A percentile compares a stretch with the other conserved stretches of the same genome.
These are phyloP conservation scores for Pyricularia pennisetigena DNA, from an alignment of 2,329 filamentous ascomycete genomes.

Conservation along the genomic window DNA sequence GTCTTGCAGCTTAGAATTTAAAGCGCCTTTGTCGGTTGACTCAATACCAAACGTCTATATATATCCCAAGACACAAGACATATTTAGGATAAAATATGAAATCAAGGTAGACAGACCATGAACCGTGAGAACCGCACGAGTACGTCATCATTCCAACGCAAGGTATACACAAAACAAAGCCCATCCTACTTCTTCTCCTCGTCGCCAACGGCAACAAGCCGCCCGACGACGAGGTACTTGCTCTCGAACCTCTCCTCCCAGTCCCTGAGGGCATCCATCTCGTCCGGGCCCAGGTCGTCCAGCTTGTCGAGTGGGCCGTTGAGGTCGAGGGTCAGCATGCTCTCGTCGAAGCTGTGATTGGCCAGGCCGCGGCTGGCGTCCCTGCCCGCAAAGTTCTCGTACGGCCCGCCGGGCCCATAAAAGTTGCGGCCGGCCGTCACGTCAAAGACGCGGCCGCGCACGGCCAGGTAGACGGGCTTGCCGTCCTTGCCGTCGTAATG, in stretches of 20 bases:
- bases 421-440: constrained; percentile 82
- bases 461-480: constrained; percentile 77
- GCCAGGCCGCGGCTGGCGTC: constrained; percentile 86
- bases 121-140: background rate
- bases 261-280: constrained; percentile 72
- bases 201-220: constrained; percentile 52
- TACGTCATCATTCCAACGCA: background rate
- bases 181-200: constrained; percentile 16
- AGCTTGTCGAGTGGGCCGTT: constrained; percentile 73
- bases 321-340: constrained; percentile 88
- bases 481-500: constrained; percentile 71
- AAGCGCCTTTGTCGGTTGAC: background rate
- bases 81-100: background rate
- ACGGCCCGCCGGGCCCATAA: constrained; percentile 91
- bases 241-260: constrained; percentile 92
- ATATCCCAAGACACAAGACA: background rate
- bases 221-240: constrained; percentile 94
- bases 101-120: background rate
- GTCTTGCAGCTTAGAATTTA: background rate
- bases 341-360: constrained; percentile 84
- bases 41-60: background rate
- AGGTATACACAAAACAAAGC: background rate
- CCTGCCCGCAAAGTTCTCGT: constrained; percentile 89
- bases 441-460: constrained; percentile 85
- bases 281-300: constrained; percentile 59